phyloP scores from a whole-genome alignment of 169 alveolate species.

The Plasmodium knowlesi region DNA sequence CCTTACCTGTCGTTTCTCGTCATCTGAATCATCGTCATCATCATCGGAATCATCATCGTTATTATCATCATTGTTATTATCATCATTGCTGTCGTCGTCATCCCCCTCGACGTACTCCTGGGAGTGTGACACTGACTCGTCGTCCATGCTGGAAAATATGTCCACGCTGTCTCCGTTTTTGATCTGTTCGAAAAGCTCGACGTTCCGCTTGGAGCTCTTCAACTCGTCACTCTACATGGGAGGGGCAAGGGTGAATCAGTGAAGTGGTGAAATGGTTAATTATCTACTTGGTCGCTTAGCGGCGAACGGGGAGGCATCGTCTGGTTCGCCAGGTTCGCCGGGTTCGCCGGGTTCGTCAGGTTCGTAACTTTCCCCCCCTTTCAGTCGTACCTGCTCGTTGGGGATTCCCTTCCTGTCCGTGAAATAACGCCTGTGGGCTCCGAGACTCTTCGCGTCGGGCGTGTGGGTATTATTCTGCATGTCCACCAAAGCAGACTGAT shows the following conservation, averaged over 20 bases:
- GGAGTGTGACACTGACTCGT: conserved; percentile 13
- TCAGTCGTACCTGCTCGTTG: not conserved
- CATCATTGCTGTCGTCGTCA: no score
- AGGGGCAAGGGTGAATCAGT: not conserved
- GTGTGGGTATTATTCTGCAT: conserved; percentile 22
- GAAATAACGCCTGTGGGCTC: not conserved
- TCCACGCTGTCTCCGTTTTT: conserved; percentile 70
- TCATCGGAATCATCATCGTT: not conserved
- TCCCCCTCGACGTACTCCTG: not conserved
- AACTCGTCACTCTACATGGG: conserved; percentile 23
- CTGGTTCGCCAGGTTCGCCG: no score
- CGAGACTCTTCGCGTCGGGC: not conserved
- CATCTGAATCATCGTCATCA: not conserved
- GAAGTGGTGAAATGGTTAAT: no score
- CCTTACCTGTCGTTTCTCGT: not conserved
- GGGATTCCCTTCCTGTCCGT: conserved; percentile 70
- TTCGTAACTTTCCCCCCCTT: not conserved
- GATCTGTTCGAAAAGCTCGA: conserved; percentile 18
- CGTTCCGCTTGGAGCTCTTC: conserved; percentile 14
- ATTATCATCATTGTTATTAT: no score
- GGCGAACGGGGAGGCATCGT: not conserved
- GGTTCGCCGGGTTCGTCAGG: no score
- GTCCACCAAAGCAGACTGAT: conserved; percentile 45
- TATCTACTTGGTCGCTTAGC: no score
- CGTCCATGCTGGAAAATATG: conserved; percentile 56